Conservation (phyloP, 192 early-diverging fungal genomes). For the Entomortierella parvispora region DNA sequence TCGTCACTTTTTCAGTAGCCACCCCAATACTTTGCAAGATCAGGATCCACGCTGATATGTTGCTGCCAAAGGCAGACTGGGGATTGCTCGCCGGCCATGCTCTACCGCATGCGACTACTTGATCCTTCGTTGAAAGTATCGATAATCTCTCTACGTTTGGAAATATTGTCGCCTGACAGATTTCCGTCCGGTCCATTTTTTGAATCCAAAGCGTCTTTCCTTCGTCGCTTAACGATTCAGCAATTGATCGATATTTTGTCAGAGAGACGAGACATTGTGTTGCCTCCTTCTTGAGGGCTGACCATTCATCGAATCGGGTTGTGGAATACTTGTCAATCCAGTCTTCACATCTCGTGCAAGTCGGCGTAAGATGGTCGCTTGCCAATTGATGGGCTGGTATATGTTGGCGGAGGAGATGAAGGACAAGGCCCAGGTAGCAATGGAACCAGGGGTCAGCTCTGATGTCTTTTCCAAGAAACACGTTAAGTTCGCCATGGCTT, state of each 20-base stretch:
- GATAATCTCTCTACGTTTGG: no score
- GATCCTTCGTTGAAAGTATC: no score
- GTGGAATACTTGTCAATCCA: conserved; percentile 10
- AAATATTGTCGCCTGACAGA: no score
- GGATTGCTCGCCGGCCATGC: no score
- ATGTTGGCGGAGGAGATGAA: conserved; percentile 10
- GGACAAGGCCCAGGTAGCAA: conserved; percentile 18
- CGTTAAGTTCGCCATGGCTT: conserved; percentile 43
- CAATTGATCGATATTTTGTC: neutral
- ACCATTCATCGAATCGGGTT: conserved; percentile 31
- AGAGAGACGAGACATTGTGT: conserved; percentile 1
- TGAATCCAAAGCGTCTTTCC: no score
- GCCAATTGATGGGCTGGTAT: neutral
- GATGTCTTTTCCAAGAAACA: conserved; percentile 14
- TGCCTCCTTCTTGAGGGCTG: conserved; percentile 12
- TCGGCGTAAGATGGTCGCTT: neutral
- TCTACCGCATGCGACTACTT: no score
- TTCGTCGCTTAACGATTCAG: neutral
- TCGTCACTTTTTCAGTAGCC: conserved; percentile 12
- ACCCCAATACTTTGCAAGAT: conserved; percentile 26
- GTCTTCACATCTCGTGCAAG: neutral
- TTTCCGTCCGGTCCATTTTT: no score
- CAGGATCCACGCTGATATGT: conserved; percentile 32
- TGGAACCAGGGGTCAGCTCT: conserved; percentile 22
- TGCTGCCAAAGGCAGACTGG: conserved; percentile 5